phyloP scores from a whole-genome alignment of 345 rosid genomes.

The Tarenaya hassleriana region DNA sequence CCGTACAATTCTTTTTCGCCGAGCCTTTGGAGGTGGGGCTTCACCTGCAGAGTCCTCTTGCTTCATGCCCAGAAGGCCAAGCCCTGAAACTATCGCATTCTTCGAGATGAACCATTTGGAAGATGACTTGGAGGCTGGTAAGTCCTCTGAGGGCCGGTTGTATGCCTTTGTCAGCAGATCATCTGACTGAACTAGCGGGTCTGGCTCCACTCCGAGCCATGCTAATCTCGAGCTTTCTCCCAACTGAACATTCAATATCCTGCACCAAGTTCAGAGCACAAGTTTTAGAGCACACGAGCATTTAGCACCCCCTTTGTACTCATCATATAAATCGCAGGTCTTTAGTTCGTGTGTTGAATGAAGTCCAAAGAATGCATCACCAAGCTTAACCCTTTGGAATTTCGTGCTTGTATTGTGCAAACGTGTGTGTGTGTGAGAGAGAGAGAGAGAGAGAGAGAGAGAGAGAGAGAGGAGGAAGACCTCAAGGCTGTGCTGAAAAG shows the following conservation, averaged over 20 bases:
- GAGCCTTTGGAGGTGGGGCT: conserved; percentile 47
- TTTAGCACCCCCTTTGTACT: no score
- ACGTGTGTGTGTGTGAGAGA: neutral
- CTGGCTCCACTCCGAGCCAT: conserved; percentile 87
- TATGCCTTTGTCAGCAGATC: conserved; percentile 59
- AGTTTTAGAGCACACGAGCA: no score
- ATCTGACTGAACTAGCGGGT: conserved; percentile 72
- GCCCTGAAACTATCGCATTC: conserved; percentile 68
- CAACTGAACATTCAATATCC: conserved; percentile 61
- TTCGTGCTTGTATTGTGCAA: no score
- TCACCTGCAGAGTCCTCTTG: conserved; percentile 47
- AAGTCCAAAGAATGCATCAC: neutral
- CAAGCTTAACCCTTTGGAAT: neutral
- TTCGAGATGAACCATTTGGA: conserved; percentile 82
- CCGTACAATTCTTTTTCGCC: conserved; percentile 76
- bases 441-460: no score
- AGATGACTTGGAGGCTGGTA: conserved; percentile 30
- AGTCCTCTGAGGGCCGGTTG: conserved; percentile 49
- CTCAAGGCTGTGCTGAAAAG: conserved; percentile 81
- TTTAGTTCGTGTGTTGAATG: neutral
- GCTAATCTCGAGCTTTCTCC: conserved; percentile 74
- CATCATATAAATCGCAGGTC: no score
- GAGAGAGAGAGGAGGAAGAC: conserved; percentile 34
- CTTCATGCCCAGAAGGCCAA: conserved; percentile 50
- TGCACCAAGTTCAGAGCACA: conserved; percentile 26